These are phyloP conservation scores for Macrophomina phaseolina DNA, from an alignment of 2,329 filamentous ascomycete genomes.

Conservation along the genomic window DNA sequence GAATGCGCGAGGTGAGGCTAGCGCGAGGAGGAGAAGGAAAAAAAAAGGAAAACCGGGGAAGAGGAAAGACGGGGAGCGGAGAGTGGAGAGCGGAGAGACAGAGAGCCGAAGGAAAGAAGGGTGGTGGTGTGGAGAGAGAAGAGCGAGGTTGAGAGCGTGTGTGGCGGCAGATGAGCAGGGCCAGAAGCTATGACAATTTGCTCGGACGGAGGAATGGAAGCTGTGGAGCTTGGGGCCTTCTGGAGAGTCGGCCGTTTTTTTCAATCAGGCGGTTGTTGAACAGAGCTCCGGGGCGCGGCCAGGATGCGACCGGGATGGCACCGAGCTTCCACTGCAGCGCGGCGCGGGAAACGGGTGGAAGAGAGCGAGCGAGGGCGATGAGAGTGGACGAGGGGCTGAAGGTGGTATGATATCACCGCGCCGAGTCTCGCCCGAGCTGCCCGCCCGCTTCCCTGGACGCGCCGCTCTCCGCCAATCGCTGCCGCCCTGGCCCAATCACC, in stretches of 20 bases:
- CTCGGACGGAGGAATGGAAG: conserved; percentile 25
- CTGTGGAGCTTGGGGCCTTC: conserved; percentile 9
- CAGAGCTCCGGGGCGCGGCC: conserved; percentile 12
- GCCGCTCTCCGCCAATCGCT: neutral
- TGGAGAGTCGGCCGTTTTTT: neutral
- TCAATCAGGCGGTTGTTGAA: neutral
- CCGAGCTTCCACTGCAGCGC: neutral
- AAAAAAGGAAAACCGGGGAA: neutral
- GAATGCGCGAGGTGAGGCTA: neutral
- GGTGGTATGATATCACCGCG: conserved; percentile 20
- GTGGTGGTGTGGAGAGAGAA: neutral
- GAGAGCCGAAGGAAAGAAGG: conserved; percentile 1
- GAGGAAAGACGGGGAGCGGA: conserved; percentile 14
- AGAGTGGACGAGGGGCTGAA: neutral
- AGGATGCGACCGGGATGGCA: conserved; percentile 10
- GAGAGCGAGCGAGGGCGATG: neutral
- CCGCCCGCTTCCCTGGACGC: conserved; percentile 6
- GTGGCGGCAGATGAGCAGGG: conserved; percentile 17
- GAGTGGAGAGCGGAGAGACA: neutral
- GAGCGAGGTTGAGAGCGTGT: neutral
- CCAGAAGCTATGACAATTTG: conserved; percentile 22
- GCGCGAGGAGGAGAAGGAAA: neutral
- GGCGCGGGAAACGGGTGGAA: neutral
- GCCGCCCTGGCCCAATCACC: conserved; percentile 3
- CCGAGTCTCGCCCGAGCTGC: conserved; percentile 1